Evolutionary conservation across 805 yeast genomes (phyloP), one percentile per base, ranked within the genome.

Genomic region (Candida wancherniae): DNA sequence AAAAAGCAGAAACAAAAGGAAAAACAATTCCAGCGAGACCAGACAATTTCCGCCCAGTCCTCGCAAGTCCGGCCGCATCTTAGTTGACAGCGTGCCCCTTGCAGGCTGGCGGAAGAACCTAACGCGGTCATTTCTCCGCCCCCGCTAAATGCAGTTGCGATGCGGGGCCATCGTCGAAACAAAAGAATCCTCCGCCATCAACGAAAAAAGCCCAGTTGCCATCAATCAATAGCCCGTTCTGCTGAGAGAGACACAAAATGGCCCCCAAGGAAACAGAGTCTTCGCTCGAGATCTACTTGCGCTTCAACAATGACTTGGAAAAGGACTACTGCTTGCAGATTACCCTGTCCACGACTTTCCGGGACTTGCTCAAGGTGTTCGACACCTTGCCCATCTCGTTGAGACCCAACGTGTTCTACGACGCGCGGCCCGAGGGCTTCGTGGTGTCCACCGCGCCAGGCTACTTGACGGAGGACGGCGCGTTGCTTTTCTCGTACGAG

Each of bases 251-350:
- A 11, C 29, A 10, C 25, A 15, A 15, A 11, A 29, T 29, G 33
- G 14, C 26, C 11, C 31, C 30, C 21, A 33, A 33, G 18, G 30
- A 23, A 13, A 15, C 33, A 3, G 42, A 31, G 19, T 32, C 46
- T 14, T 31, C 45, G 14, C 40, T 64, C 29, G 82, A 75, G 42
- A 51, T 73, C 22, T 87, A 77, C 61, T 58, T 92, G 42, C 81
- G 98, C 37, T 77, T 90, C 71, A 86, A 84, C 53, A 81, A 75
- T 36, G 95, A 88, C 51, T 57, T 63, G 28, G 96, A 86, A 49
- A 82, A 82, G 55, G 98, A 90, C 55, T 88, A 86, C 59, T 84
- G 95, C 47, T 85, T 90, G 63, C 79, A 75, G 44, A 74, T 87
- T n/a, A 67, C 71, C 15, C 59, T 74, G 12, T 65, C 67, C 17